phyloP scores from a whole-genome alignment of 768 basidiomycete genomes.

The Tylopilus felleus region DNA sequence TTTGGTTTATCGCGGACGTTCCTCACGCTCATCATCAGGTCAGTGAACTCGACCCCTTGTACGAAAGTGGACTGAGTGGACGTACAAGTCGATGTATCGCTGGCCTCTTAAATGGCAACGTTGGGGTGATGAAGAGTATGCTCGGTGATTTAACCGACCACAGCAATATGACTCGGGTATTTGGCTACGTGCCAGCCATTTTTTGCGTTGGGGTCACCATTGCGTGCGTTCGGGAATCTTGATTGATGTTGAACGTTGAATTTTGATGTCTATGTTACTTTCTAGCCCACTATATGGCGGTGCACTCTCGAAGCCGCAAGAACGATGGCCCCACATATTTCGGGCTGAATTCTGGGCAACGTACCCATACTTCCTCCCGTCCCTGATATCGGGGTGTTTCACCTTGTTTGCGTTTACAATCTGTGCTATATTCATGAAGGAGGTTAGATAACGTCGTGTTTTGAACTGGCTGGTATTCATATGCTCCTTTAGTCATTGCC shows the following conservation, averaged over 20 bases:
- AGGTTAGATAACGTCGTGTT: conserved; percentile 27
- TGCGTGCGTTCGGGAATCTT: not conserved
- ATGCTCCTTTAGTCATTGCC: conserved; percentile 23
- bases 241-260: too few species aligned
- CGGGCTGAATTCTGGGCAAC: conserved; percentile 35
- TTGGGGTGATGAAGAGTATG: conserved; percentile 36
- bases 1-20: conserved; percentile 65
- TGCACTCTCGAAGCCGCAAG: conserved; percentile 50
- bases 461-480: not conserved
- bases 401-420: conserved; percentile 13
- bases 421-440: too few species aligned
- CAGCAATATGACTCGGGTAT: not conserved
- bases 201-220: not conserved
- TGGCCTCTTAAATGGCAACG: conserved; percentile 38
- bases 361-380: conserved; percentile 39
- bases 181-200: not conserved
- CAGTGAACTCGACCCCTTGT: not conserved
- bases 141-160: not conserved
- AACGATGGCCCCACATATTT: conserved; percentile 51
- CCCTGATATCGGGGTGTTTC: conserved; percentile 21
- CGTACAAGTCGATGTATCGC: conserved; percentile 32
- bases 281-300: conserved; percentile 59
- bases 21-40: conserved; percentile 55
- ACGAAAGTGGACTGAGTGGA: conserved; percentile 1
- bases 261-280: not conserved